Evolutionary conservation across 768 basidiomycete species (phyloP).

Genomic region (Agaricus blazei): DNA sequence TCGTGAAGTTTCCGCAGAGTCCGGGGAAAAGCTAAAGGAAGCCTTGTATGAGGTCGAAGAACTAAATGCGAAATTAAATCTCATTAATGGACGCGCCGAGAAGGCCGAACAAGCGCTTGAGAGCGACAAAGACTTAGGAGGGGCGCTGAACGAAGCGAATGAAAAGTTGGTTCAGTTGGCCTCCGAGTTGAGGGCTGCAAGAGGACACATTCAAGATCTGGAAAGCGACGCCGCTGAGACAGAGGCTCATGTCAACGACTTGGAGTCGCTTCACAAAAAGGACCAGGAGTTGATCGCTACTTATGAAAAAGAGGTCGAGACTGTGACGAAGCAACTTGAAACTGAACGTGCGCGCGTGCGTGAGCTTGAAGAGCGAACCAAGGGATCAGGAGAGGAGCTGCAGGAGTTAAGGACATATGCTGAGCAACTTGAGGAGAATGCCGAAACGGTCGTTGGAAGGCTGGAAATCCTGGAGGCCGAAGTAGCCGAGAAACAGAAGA

Average conservation of each 20-base stretch:
- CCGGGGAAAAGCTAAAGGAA: conserved; percentile 34
- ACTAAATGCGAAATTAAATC: conserved; percentile 47
- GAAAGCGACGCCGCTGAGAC: conserved; percentile 55
- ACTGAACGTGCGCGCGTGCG: conserved; percentile 22
- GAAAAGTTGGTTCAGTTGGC: conserved; percentile 50
- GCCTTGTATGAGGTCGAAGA: conserved; percentile 40
- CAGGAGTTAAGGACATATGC: conserved; percentile 44
- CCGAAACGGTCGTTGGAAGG: conserved; percentile 43
- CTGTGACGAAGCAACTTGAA: conserved; percentile 31
- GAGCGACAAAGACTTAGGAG: conserved; percentile 62
- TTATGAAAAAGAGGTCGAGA: conserved; percentile 40
- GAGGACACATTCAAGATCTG: conserved; percentile 51
- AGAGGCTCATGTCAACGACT: conserved; percentile 45
- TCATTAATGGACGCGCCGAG: conserved; percentile 51
- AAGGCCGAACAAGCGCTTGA: conserved; percentile 64
- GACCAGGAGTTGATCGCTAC: conserved; percentile 39
- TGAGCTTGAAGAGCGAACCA: conserved; percentile 29
- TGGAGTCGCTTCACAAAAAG: conserved; percentile 54
- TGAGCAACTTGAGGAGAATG: conserved; percentile 58
- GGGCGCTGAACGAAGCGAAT: conserved; percentile 62
- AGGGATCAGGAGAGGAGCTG: conserved; percentile 41
- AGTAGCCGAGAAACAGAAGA: conserved; percentile 37
- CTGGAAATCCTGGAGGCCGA: conserved; percentile 55
- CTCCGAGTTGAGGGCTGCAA: conserved; percentile 56
- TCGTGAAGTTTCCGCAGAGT: conserved; percentile 34